These are phyloP conservation scores for Plantago ovata DNA, from an alignment of 257 asterid species.

Conservation along the genomic window DNA sequence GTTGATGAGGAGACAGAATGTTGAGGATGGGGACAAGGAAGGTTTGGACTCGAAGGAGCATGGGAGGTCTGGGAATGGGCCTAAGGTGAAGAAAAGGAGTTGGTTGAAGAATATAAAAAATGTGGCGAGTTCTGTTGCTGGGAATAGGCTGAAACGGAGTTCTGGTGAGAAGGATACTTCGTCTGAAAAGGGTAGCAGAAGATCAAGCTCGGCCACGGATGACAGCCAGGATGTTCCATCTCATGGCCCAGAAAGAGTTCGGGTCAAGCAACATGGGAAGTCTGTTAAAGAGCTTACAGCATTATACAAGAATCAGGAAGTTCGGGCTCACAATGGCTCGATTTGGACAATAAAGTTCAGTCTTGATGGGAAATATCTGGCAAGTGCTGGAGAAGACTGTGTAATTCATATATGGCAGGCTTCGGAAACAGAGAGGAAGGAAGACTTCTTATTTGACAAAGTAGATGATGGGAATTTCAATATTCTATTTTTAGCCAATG, in stretches of 20 bases:
- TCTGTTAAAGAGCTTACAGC: slow-evolving; percentile 84
- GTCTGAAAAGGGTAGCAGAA: slow-evolving; percentile 94
- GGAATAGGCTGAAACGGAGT: slow-evolving; percentile 72
- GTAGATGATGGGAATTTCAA: slow-evolving; percentile 80
- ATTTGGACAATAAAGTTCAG: slow-evolving; percentile 96
- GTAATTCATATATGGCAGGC: slow-evolving; percentile 95
- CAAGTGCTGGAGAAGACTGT: slow-evolving; percentile 99
- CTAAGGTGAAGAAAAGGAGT: slow-evolving; percentile 62
- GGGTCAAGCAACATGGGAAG: slow-evolving; percentile 87
- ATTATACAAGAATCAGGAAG: slow-evolving; percentile 84
- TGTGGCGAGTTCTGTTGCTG: slow-evolving; percentile 73
- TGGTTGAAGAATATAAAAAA: slow-evolving; percentile 82
- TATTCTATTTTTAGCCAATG: slow-evolving; percentile 61
- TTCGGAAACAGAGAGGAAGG: slow-evolving; percentile 78
- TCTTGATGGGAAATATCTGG: slow-evolving; percentile 94
- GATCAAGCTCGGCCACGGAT: slow-evolving; percentile 97
- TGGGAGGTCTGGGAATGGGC: slow-evolving; percentile 47
- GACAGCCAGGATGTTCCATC: slow-evolving; percentile 89
- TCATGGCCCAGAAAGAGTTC: slow-evolving; percentile 82
- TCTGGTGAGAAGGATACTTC: slow-evolving; percentile 96
- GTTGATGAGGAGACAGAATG: slow-evolving; percentile 91
- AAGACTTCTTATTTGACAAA: slow-evolving; percentile 68
- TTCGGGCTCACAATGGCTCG: slow-evolving; percentile 87
- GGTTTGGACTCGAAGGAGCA: slow-evolving; percentile 41
- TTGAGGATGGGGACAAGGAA: slow-evolving; percentile 70